These are phyloP conservation scores for Solanum boliviense DNA, from an alignment of 257 asterid genomes.

Conservation along the genomic window DNA sequence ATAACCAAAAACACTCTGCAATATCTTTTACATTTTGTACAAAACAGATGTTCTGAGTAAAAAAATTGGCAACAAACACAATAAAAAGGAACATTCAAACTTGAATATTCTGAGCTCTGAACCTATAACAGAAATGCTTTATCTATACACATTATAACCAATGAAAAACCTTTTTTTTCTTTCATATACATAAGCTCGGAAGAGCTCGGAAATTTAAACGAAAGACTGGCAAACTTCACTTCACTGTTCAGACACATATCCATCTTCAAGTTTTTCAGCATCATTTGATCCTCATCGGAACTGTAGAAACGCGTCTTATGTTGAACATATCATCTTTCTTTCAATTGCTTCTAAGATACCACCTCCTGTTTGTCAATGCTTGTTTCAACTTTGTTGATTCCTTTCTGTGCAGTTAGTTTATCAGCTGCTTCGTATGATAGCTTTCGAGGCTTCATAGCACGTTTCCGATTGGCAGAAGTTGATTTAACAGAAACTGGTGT, in stretches of 20 bases:
- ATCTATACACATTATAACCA: neutral
- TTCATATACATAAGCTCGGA: neutral
- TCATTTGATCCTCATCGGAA: neutral
- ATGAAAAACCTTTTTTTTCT: neutral
- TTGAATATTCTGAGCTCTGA: neutral
- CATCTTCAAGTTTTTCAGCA: neutral
- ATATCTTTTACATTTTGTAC: neutral
- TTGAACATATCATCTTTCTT: neutral
- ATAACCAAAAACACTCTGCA: neutral
- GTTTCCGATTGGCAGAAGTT: slow-evolving; percentile 43
- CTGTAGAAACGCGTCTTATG: neutral
- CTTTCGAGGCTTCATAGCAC: slow-evolving; percentile 15
- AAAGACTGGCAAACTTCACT: neutral
- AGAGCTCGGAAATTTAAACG: neutral
- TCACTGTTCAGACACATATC: neutral
- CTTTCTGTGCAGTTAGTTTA: slow-evolving; percentile 22
- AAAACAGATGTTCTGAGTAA: neutral
- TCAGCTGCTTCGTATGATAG: slow-evolving; percentile 32
- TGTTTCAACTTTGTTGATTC: slow-evolving; percentile 13
- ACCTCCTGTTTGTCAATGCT: neutral
- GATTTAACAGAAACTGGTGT: neutral
- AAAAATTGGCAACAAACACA: neutral
- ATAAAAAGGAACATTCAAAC: neutral
- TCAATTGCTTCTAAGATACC: neutral
- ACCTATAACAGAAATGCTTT: neutral